These are phyloP conservation scores for Fusarium multiceps DNA, from an alignment of 2,329 filamentous ascomycete genomes.

Conservation along the genomic window DNA sequence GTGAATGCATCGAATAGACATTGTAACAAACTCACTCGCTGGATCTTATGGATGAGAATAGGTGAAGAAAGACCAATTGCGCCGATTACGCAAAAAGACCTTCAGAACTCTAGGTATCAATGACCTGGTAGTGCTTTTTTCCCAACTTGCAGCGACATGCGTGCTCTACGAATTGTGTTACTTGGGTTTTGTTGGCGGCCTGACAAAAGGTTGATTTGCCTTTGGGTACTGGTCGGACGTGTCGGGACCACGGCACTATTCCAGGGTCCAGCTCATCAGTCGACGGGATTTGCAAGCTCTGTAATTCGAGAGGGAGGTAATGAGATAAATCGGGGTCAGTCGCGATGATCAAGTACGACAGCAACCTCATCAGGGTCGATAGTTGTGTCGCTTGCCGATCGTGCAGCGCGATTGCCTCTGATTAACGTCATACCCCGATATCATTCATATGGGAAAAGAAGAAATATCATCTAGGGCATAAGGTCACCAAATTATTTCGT, in stretches of 20 bases:
- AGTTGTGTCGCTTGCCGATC: background rate
- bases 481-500: background rate
- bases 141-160: background rate
- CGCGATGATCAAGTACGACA: background rate
- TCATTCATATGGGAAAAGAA: background rate
- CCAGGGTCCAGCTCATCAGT: background rate
- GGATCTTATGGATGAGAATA: background rate
- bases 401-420: background rate
- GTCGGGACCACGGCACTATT: background rate
- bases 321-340: no score
- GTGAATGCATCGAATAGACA: background rate
- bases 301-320: no score
- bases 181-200: background rate
- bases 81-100: no score
- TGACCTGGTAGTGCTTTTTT: background rate
- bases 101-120: background rate
- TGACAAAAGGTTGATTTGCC: background rate
- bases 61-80: background rate
- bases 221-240: background rate
- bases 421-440: background rate
- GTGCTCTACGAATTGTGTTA: background rate
- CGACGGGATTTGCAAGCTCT: background rate
- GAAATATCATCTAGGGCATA: background rate
- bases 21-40: background rate
- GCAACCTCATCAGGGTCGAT: background rate